Base-by-base conservation (phyloP, 768 basidiomycete genomes). In the Collybiopsis confluens region DNA sequence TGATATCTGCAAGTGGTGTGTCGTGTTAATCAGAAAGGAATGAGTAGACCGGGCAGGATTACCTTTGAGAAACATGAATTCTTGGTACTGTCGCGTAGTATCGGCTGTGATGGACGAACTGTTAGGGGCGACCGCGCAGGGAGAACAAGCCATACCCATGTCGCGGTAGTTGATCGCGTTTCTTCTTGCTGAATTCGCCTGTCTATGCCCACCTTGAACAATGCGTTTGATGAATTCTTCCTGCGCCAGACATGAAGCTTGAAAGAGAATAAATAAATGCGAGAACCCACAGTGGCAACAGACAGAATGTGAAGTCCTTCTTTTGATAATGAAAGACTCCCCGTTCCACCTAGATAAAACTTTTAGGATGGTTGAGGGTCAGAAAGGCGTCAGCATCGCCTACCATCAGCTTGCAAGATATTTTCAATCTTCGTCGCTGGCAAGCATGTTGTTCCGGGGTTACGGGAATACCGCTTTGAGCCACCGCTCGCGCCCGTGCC, bases 211-310 rank as follows among this genome's bases (percentile, higher is more conserved):
- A 23, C 85, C 83, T 65, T 81, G 80, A 16, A 82, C 77, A 63
- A 92, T 74, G 45, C 83, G 78, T 67, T 89, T 88, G 52, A 93
- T 80, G 65, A 92, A 93, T 63, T 92, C 88, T 70, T 94, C 91
- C 92, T 94, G 63, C 33, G 16, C 13, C 4, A 40, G 6, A 40
- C 38, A 15, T 40, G 15, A 40, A n/a, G 5, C 38, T 20, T 16
- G 15, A 20, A n/a, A n/a, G n/a, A n/a, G n/a, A n/a, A n/a, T n/a
- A n/a, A n/a, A 16, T 40, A 40, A 16, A 20, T 6, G 38, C 13
- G 6, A 16, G 35, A 23, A 48, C 35, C 45, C 62, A 92, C 92
- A 36, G 91, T 86, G 45, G 90, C 90, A 56, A 87, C 70, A 9
- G 89, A 85, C 21, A 93, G 68, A 54, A 91, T 67, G 61, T 86